A percentile compares a stretch with the other conserved stretches of the same genome.
Conservation (phyloP, 192 early-diverging fungal genomes). For the Entomortierella lignicola region DNA sequence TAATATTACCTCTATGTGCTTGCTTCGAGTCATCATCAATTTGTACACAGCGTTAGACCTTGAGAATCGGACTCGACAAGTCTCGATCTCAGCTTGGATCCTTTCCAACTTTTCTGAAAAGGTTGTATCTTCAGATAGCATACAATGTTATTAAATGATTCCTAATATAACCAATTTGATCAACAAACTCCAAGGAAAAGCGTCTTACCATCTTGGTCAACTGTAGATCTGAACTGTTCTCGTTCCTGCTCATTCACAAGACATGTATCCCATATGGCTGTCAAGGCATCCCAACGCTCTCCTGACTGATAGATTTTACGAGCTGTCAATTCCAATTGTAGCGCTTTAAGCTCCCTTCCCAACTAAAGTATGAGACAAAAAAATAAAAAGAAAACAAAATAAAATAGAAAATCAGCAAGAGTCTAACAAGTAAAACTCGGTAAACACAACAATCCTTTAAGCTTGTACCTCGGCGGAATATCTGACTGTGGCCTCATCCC, state of each 20-base stretch:
- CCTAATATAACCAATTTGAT: no score
- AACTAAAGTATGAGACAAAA: slow-evolving; percentile 6
- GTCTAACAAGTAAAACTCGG: no score
- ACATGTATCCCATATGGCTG: slow-evolving; percentile 57
- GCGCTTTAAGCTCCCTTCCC: slow-evolving; percentile 39
- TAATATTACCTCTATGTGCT: slow-evolving; percentile 58
- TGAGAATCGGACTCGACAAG: slow-evolving; percentile 25
- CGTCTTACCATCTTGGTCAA: slow-evolving; percentile 51
- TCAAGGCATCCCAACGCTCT: slow-evolving; percentile 38
- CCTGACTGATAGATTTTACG: slow-evolving; percentile 35
- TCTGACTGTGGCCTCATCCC: slow-evolving; percentile 39
- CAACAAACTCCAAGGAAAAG: not conserved
- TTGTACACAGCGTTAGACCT: slow-evolving; percentile 38
- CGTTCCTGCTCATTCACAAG: slow-evolving; percentile 55
- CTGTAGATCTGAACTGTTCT: slow-evolving; percentile 46
- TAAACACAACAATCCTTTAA: not conserved
- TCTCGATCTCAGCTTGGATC: slow-evolving; percentile 34
- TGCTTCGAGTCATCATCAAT: slow-evolving; percentile 59
- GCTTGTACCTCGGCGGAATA: slow-evolving; percentile 49
- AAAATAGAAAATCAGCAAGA: not conserved
- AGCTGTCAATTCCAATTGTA: slow-evolving; percentile 37
- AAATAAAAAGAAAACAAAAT: not conserved
- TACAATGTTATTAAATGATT: not conserved
- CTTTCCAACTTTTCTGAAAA: slow-evolving; percentile 43
- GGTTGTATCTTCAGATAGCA: slow-evolving; percentile 4